These are phyloP conservation scores for Tritrichomonas foetus DNA, from an alignment of 208 protist genomes.

Conservation along the genomic window DNA sequence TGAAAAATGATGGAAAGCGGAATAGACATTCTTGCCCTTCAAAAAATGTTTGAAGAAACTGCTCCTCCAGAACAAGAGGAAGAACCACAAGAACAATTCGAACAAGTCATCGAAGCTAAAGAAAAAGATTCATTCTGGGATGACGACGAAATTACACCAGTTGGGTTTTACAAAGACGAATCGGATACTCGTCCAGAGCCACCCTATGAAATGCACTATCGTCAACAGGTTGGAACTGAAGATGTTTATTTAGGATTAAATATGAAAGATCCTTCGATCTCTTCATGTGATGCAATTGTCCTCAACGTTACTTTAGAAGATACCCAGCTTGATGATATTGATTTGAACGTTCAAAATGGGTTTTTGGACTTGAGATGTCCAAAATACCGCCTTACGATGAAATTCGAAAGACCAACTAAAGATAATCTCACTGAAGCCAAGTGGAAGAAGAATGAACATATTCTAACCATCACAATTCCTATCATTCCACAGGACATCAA, in stretches of 20 bases:
- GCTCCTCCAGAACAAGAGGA: neutral
- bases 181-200: neutral
- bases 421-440: neutral
- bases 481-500: neutral
- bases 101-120: neutral
- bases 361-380: neutral
- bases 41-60: neutral
- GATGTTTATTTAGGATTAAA: slow-evolving; percentile 29
- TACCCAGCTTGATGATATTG: neutral
- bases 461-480: neutral
- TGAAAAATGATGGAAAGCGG: neutral
- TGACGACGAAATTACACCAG: slow-evolving; percentile 34
- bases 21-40: neutral
- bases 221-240: neutral
- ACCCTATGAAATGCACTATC: neutral
- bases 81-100: neutral
- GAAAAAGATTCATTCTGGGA: slow-evolving; percentile 37
- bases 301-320: neutral
- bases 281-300: neutral
- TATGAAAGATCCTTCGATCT: slow-evolving; percentile 24
- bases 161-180: slow-evolving; percentile 8
- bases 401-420: neutral
- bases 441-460: neutral
- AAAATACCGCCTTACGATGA: slow-evolving; percentile 21
- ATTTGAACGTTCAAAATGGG: neutral